Conservation (phyloP, 257 asterid species). For the Ilex aquifolium region DNA sequence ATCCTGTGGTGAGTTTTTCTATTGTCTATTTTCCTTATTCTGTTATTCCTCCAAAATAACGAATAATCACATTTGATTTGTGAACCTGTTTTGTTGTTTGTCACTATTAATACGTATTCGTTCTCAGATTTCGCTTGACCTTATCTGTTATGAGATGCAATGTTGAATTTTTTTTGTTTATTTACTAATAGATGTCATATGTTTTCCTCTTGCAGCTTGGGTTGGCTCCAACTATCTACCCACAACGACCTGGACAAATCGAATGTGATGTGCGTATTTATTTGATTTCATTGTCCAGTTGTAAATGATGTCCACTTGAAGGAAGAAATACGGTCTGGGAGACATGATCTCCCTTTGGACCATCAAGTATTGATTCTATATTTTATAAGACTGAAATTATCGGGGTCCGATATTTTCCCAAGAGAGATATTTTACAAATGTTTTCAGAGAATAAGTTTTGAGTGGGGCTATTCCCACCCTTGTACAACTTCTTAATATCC, state of each 20-base stretch:
- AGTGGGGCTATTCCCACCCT: too few species aligned
- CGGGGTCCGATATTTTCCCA: neutral
- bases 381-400: too few species aligned
- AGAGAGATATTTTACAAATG: neutral
- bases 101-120: too few species aligned
- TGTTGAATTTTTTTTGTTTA: constrained; percentile 6
- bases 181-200: constrained; percentile 16
- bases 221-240: constrained; percentile 50
- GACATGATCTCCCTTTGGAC: neutral
- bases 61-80: too few species aligned
- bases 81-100: too few species aligned
- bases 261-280: constrained; percentile 81
- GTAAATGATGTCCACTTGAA: neutral
- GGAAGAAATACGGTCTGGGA: neutral
- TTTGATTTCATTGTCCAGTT: constrained; percentile 6
- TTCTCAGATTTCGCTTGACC: too few species aligned
- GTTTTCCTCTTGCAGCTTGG: constrained; percentile 66
- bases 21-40: too few species aligned
- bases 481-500: too few species aligned
- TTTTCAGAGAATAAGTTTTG: too few species aligned
- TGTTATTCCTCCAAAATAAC: too few species aligned
- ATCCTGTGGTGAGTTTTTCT: too few species aligned
- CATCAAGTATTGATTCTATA: too few species aligned
- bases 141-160: neutral
- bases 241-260: constrained; percentile 88